Evolutionary conservation across 495 filamentous ascomycete species (phyloP).

Genomic region (Darksidea phi): DNA sequence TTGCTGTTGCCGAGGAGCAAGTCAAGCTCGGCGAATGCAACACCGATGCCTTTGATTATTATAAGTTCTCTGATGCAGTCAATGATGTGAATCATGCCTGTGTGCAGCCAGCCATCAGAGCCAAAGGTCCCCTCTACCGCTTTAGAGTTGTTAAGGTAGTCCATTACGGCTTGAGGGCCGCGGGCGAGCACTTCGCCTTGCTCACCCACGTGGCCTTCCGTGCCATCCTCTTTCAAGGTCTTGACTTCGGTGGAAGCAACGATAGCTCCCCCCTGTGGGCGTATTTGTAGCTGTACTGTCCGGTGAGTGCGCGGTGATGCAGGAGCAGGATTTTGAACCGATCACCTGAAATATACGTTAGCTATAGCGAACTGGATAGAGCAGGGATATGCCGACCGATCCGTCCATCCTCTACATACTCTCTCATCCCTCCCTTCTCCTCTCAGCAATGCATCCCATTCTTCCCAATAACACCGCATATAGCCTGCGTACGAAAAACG

Average conservation of each 20-base stretch:
- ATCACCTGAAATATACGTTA: background rate
- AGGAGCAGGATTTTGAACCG: slow-evolving; percentile 44
- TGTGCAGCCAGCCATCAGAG: slow-evolving; percentile 60
- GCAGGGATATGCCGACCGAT: too few relatives aligned
- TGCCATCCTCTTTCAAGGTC: slow-evolving; percentile 54
- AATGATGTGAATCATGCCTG: slow-evolving; percentile 67
- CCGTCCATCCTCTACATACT: slow-evolving; percentile 10
- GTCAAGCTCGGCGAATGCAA: slow-evolving; percentile 69
- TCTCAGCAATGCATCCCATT: too few relatives aligned
- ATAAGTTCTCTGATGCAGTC: slow-evolving; percentile 79
- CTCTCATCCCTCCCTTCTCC: background rate
- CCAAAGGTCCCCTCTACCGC: slow-evolving; percentile 63
- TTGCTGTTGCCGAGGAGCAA: slow-evolving; percentile 55
- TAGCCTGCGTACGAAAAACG: too few relatives aligned
- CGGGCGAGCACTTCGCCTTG: slow-evolving; percentile 62
- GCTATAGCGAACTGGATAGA: too few relatives aligned
- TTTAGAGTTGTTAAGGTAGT: slow-evolving; percentile 55
- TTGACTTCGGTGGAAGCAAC: slow-evolving; percentile 61
- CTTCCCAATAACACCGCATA: too few relatives aligned
- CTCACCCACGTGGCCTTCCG: slow-evolving; percentile 49
- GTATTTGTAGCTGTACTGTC: slow-evolving; percentile 56
- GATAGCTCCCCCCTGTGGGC: slow-evolving; percentile 61
- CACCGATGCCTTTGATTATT: slow-evolving; percentile 70
- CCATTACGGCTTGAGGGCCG: slow-evolving; percentile 59
- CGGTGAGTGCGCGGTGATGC: slow-evolving; percentile 60